Evolutionary conservation across 352 stramenopile genomes (phyloP).

Genomic region (Aphanomyces astaci): DNA sequence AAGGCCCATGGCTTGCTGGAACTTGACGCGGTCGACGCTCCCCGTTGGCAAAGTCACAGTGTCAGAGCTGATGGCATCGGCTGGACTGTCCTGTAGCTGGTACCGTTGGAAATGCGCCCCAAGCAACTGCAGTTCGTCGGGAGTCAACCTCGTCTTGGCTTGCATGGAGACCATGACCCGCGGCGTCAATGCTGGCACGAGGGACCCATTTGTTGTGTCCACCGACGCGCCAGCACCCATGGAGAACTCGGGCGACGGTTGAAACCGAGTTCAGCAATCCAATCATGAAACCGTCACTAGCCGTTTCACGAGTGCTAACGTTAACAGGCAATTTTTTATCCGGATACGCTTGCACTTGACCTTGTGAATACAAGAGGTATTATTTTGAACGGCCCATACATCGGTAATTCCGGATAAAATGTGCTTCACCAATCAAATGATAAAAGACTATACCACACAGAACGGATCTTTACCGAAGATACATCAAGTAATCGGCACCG

Average conservation of each 20-base stretch:
- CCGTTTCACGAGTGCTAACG: not conserved
- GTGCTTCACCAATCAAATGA: not conserved
- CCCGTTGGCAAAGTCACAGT: not conserved
- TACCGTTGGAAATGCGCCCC: constrained; percentile 3
- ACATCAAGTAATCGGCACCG: no score
- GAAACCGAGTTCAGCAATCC: not conserved
- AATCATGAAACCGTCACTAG: not conserved
- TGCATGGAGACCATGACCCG: not conserved
- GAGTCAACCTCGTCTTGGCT: constrained; percentile 3
- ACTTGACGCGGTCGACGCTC: constrained; percentile 62
- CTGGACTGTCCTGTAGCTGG: not conserved
- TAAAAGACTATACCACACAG: not conserved
- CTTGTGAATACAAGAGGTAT: not conserved
- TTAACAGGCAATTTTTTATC: not conserved
- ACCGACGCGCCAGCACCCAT: constrained; percentile 19
- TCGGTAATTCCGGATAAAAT: not conserved
- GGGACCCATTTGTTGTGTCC: not conserved
- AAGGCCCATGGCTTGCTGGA: constrained; percentile 69
- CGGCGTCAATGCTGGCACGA: not conserved
- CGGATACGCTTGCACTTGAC: not conserved
- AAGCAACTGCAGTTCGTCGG: constrained; percentile 18
- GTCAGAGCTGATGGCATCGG: not conserved
- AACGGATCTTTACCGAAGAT: constrained; percentile 3
- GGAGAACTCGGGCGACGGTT: not conserved
- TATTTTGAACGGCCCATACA: not conserved